Evolutionary conservation across 1,284 basidiomycete species (phyloP).

Genomic region (Quambalaria eucalypti): DNA sequence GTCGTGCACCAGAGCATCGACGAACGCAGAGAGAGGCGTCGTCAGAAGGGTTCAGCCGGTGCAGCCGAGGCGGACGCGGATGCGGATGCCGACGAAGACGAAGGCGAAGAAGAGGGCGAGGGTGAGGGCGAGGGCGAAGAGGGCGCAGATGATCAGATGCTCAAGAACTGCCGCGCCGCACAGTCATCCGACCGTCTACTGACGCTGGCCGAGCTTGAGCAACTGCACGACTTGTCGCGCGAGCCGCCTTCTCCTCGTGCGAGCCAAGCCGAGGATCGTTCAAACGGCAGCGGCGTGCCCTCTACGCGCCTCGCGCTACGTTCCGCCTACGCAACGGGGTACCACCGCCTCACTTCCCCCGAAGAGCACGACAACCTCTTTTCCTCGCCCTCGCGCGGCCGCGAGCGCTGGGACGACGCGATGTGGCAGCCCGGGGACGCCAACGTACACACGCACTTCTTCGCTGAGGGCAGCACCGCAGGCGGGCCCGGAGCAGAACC

Average conservation of each 20-base stretch:
- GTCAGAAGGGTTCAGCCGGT: neutral
- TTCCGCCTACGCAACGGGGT: conserved; percentile 51
- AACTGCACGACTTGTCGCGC: conserved; percentile 50
- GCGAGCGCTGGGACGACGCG: conserved; percentile 35
- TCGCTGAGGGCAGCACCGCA: no score
- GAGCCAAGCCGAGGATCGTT: no score
- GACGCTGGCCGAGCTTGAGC: conserved; percentile 56
- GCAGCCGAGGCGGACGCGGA: neutral
- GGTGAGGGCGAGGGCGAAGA: conserved; percentile 9
- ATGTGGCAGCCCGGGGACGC: conserved; percentile 16
- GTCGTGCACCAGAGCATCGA: conserved; percentile 76
- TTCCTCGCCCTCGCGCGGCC: conserved; percentile 14
- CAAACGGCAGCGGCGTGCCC: neutral
- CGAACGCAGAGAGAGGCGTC: conserved; percentile 51
- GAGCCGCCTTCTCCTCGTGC: neutral
- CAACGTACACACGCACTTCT: conserved; percentile 19
- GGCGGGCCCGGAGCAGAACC: conserved; percentile 10
- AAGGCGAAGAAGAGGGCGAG: conserved; percentile 51
- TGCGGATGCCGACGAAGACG: conserved; percentile 16
- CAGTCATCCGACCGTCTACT: conserved; percentile 63
- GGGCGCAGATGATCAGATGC: conserved; percentile 54
- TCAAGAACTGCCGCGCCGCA: conserved; percentile 66
- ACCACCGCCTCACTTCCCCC: conserved; percentile 34
- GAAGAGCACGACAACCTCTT: conserved; percentile 28
- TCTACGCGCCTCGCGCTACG: conserved; percentile 4